Evolutionary conservation across 1,139 yeast genomes (phyloP).

Genomic region (Debaryomyces robertsiae): DNA sequence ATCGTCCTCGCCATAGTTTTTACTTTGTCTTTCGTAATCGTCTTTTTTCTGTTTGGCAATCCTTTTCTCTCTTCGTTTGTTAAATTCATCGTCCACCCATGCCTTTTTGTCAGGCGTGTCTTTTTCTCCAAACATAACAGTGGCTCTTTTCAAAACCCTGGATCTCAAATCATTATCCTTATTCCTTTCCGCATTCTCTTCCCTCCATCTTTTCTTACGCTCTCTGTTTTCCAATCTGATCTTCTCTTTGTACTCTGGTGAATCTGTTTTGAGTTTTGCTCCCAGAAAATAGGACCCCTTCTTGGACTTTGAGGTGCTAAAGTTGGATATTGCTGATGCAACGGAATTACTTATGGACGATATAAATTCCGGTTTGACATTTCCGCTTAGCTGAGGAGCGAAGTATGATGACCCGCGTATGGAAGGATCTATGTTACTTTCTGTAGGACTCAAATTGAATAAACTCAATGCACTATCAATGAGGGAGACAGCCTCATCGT

Average conservation of each 20-base stretch:
- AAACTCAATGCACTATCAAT: slow-evolving; percentile 30
- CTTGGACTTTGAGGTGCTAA: slow-evolving; percentile 23
- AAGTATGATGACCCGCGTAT: background rate
- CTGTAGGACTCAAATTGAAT: slow-evolving; percentile 17
- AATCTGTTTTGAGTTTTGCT: slow-evolving; percentile 32
- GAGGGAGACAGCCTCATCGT: slow-evolving; percentile 24
- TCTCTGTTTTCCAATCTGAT: slow-evolving; percentile 74
- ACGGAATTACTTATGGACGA: slow-evolving; percentile 34
- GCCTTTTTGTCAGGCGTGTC: slow-evolving; percentile 55
- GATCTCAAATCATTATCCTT: slow-evolving; percentile 85
- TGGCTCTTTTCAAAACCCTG: slow-evolving; percentile 75
- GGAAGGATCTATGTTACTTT: slow-evolving; percentile 6
- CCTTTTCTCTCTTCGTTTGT: slow-evolving; percentile 62
- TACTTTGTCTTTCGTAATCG: slow-evolving; percentile 18
- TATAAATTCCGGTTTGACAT: slow-evolving; percentile 23
- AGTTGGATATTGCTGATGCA: slow-evolving; percentile 32
- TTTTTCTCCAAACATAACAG: slow-evolving; percentile 61
- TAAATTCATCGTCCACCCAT: slow-evolving; percentile 81
- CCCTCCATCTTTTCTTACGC: slow-evolving; percentile 91
- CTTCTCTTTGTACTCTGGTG: slow-evolving; percentile 54
- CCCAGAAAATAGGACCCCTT: slow-evolving; percentile 20
- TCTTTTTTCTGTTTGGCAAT: slow-evolving; percentile 39
- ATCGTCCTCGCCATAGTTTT: slow-evolving; percentile 8
- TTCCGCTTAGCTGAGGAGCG: background rate
- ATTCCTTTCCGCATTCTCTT: slow-evolving; percentile 75